Evolutionary conservation across 768 basidiomycete species (phyloP).

Genomic region (Mycena filopes): DNA sequence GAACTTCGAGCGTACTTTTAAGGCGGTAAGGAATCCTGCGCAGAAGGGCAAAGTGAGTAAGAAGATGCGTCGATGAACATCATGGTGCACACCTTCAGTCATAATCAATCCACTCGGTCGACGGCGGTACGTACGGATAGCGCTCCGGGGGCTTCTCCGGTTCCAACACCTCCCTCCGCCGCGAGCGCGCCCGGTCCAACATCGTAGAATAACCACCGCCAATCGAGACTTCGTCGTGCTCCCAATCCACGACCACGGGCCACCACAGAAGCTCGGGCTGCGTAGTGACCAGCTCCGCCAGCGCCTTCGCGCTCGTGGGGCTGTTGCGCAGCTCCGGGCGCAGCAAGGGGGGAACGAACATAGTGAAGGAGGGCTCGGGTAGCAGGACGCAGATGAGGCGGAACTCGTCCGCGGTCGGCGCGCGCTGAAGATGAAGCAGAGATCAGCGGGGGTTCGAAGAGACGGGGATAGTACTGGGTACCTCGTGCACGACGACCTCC

Average conservation of each 20-base stretch:
- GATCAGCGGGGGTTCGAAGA: not conserved
- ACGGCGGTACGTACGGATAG: slow-evolving; percentile 33
- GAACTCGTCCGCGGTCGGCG: slow-evolving; percentile 7
- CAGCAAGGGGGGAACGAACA: not conserved
- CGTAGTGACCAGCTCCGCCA: not conserved
- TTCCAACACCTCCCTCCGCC: not conserved
- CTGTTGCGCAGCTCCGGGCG: not conserved
- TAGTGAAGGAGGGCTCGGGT: not conserved
- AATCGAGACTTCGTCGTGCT: not conserved
- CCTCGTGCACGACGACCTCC: not conserved
- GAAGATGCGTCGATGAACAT: too few species aligned
- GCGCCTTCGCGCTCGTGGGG: not conserved
- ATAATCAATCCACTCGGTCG: slow-evolving; percentile 2
- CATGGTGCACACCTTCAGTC: too few species aligned
- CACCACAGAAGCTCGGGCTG: not conserved
- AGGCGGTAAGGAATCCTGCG: too few species aligned
- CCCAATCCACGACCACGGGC: slow-evolving; percentile 14
- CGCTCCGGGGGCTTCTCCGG: slow-evolving; percentile 48
- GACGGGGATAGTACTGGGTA: not conserved
- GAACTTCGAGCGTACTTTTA: too few species aligned
- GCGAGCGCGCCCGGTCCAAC: not conserved
- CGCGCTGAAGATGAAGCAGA: not conserved
- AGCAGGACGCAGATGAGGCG: not conserved
- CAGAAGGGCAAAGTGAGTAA: too few species aligned
- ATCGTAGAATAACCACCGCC: not conserved